phyloP scores from a whole-genome alignment of 176 grass and related monocot genomes.

The Poa annua region DNA sequence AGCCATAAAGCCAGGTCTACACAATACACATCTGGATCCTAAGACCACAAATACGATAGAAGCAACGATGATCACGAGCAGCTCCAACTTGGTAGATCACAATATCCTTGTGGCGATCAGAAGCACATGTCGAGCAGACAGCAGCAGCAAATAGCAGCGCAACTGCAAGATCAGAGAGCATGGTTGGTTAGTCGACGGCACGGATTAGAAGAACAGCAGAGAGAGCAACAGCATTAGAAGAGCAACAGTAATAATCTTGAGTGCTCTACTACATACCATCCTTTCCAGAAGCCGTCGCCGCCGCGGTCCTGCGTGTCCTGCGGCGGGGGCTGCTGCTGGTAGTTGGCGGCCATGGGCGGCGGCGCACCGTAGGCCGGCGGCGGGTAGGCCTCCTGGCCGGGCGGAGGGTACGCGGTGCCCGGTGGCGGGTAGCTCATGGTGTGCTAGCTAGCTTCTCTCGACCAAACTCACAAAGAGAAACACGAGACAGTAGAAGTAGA shows the following conservation, averaged over 20 bases:
- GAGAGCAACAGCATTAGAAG: neutral
- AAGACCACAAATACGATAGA: neutral
- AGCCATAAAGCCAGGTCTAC: neutral
- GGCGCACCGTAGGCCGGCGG: constrained; percentile 56
- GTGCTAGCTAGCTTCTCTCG: too few relatives aligned
- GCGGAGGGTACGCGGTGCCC: constrained; percentile 52
- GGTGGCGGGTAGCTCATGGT: constrained; percentile 43
- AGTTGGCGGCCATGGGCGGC: constrained; percentile 43
- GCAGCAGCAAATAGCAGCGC: constrained; percentile 72
- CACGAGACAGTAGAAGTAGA: neutral
- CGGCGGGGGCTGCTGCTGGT: constrained; percentile 40
- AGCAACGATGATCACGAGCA: neutral
- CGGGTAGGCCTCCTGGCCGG: constrained; percentile 47
- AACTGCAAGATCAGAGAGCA: constrained; percentile 40
- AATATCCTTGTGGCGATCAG: neutral
- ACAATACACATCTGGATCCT: neutral
- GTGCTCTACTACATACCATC: constrained; percentile 51
- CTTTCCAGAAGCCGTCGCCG: constrained; percentile 66
- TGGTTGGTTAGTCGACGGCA: neutral
- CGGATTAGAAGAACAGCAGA: neutral
- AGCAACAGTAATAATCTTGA: neutral
- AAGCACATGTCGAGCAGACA: constrained; percentile 76
- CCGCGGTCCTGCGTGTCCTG: constrained; percentile 36
- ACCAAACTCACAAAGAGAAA: neutral
- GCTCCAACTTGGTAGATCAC: neutral